Percentiles rank a stretch among this genome's conserved stretches.
phyloP scores from a whole-genome alignment of 345 rosid species.

The Lepidium didymum region DNA sequence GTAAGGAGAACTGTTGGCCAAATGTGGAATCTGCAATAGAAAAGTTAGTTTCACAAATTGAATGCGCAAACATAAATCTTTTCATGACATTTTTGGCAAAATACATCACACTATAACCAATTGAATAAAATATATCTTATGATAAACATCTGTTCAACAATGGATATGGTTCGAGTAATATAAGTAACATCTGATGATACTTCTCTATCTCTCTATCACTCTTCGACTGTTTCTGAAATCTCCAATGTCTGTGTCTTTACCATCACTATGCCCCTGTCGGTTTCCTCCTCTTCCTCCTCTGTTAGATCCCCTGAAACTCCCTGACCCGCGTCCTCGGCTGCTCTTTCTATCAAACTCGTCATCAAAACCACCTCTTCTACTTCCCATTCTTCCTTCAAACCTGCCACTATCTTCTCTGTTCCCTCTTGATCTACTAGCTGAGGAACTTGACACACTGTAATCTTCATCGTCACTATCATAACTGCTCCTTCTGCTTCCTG shows the following conservation, averaged over 20 bases:
- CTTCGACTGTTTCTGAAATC: conserved; percentile 30
- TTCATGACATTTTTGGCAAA: no score
- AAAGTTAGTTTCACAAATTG: no score
- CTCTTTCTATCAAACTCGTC: conserved; percentile 28
- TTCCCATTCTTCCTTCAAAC: conserved; percentile 30
- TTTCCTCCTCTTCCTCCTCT: conserved; percentile 25
- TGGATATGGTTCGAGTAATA: neutral
- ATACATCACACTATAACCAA: neutral
- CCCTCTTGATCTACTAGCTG: conserved; percentile 20
- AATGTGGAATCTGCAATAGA: no score
- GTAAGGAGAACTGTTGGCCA: no score
- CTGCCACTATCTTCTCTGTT: conserved; percentile 23
- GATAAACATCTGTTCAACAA: neutral
- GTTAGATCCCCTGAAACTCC: conserved; percentile 22
- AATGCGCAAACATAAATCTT: no score
- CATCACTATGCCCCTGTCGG: conserved; percentile 8
- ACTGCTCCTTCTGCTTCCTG: conserved; percentile 11
- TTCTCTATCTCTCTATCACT: conserved; percentile 28
- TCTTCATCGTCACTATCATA: conserved; percentile 18
- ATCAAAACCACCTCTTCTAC: conserved; percentile 27
- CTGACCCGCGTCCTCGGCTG: conserved; percentile 27
- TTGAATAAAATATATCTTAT: neutral
- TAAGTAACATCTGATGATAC: neutral
- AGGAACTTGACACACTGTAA: conserved; percentile 19
- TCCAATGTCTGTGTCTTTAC: conserved; percentile 23